Base-by-base conservation (phyloP, 306 rosid species). In the Abrus precatorius region DNA sequence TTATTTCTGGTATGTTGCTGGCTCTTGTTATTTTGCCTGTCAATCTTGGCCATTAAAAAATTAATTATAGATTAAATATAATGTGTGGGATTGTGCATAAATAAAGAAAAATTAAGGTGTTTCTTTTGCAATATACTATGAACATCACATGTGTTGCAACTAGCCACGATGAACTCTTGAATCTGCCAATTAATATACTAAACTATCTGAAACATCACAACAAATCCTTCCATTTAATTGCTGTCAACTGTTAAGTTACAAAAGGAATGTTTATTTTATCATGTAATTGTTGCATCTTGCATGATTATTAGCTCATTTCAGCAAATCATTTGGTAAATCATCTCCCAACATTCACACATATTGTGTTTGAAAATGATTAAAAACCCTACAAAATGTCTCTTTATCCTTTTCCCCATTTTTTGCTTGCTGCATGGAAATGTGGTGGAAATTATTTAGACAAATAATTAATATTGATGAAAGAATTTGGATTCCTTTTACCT, bases 1-100 rank as follows among this genome's bases (percentile, higher is more conserved):
- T 97, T 90, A 78, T 83, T 93, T 84, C 95, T 93, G 90, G 97
- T 93, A 91, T 69, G 84, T 84, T 82, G 69, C 79, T 89, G 74
- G 69, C 68, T 50, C 38, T 69, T 75, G 50, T 72, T 76, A 69
- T 71, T 63, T 84, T 55, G 7, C 64, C 7, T 9, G 27, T 50
- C 27, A 33, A 44, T 63, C 80, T 75, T 83, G 63, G 50, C 45
- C 4, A 45, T 76, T 57, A 32, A 76, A 32, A 38, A 28, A 66
- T 63, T 43, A 28, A 20, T 52, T 66, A 34, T 30, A 44, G 66
- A 64, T 57, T 55, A 30, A 69, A 67, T 38, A 29, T 34, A 13
- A 28, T 38, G n/a, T 47, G 69, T 57, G 32, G 49, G 40, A 59
- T 57, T 50, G 28, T 81, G 69, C 13, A 65, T 85, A 38, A 7